Evolutionary conservation across 2,329 filamentous ascomycete genomes (phyloP).

Genomic region (Seiridium cupressi): DNA sequence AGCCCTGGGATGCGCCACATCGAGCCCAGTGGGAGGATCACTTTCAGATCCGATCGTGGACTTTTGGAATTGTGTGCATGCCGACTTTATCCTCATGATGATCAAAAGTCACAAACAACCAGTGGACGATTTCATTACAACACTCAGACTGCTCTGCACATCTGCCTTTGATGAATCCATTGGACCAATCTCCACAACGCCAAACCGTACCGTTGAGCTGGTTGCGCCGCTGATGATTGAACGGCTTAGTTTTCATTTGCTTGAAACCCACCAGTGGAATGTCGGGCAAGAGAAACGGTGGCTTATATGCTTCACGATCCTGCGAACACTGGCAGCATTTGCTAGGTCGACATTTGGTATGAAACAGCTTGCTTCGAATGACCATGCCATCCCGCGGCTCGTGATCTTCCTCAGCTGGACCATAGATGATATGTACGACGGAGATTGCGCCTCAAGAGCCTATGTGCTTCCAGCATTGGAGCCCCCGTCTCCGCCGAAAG

Average conservation of each 20-base stretch:
- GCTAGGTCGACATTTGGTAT: slow-evolving; percentile 62
- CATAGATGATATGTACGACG: slow-evolving; percentile 72
- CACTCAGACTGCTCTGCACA: slow-evolving; percentile 65
- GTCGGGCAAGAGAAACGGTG: slow-evolving; percentile 37
- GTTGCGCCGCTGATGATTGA: slow-evolving; percentile 54
- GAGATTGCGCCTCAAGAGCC: slow-evolving; percentile 35
- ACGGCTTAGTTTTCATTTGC: slow-evolving; percentile 60
- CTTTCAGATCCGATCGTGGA: slow-evolving; percentile 31
- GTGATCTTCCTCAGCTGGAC: slow-evolving; percentile 63
- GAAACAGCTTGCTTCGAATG: slow-evolving; percentile 65
- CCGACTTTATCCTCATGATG: slow-evolving; percentile 65
- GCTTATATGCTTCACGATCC: slow-evolving; percentile 41
- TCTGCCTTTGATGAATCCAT: slow-evolving; percentile 64
- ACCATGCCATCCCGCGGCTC: slow-evolving; percentile 69
- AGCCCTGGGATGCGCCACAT: slow-evolving; percentile 57
- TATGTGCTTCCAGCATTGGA: slow-evolving; percentile 15
- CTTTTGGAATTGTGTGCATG: slow-evolving; percentile 69
- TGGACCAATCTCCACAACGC: slow-evolving; percentile 55
- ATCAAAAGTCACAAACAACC: slow-evolving; percentile 65
- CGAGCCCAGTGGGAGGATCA: slow-evolving; percentile 19
- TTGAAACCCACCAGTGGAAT: slow-evolving; percentile 50
- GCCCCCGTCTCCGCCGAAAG: background rate
- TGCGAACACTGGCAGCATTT: slow-evolving; percentile 59
- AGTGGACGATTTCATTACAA: slow-evolving; percentile 58
- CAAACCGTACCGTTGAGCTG: slow-evolving; percentile 37